Percentiles rank a stretch among this genome's conserved stretches.
Evolutionary conservation across 2,329 filamentous ascomycete species (phyloP).

Genomic region (Didymella segeticola): DNA sequence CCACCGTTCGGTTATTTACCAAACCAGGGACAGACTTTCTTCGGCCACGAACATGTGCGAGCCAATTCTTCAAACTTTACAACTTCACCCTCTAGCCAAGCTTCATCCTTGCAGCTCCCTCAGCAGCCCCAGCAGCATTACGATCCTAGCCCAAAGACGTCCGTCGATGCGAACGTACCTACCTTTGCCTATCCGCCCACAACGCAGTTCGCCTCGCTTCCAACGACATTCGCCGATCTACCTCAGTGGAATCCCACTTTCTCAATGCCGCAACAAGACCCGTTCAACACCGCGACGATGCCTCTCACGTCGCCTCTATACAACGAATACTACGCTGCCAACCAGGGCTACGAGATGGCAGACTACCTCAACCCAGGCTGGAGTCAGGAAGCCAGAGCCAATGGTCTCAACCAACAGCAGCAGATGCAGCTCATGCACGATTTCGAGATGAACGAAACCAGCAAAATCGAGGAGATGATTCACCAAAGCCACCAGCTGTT

Average conservation of each 20-base stretch:
- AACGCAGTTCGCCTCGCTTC: slow-evolving; percentile 41
- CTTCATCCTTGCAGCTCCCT: slow-evolving; percentile 34
- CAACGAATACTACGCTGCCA: slow-evolving; percentile 45
- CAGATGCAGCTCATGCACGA: slow-evolving; percentile 83
- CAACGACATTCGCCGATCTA: slow-evolving; percentile 47
- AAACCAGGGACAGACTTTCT: slow-evolving; percentile 38
- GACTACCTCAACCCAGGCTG: slow-evolving; percentile 65
- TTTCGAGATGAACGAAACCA: slow-evolving; percentile 65
- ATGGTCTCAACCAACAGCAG: slow-evolving; percentile 75
- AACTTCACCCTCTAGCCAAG: slow-evolving; percentile 29
- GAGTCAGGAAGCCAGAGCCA: slow-evolving; percentile 51
- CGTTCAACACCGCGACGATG: slow-evolving; percentile 32
- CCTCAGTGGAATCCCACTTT: slow-evolving; percentile 48
- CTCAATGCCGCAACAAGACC: slow-evolving; percentile 42
- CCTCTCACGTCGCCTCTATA: slow-evolving; percentile 40
- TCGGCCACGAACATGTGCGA: slow-evolving; percentile 35
- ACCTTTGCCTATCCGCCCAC: slow-evolving; percentile 39
- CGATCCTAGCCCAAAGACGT: slow-evolving; percentile 40
- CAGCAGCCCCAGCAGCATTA: slow-evolving; percentile 37
- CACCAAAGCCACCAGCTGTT: slow-evolving; percentile 50
- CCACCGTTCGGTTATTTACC: slow-evolving; percentile 49
- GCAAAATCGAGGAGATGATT: slow-evolving; percentile 51
- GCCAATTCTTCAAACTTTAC: slow-evolving; percentile 27
- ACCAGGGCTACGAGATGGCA: slow-evolving; percentile 45
- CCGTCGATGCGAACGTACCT: slow-evolving; percentile 38